Evolutionary conservation across 176 grass and related monocot species (phyloP).

Genomic region (Cymbopogon citratus): DNA sequence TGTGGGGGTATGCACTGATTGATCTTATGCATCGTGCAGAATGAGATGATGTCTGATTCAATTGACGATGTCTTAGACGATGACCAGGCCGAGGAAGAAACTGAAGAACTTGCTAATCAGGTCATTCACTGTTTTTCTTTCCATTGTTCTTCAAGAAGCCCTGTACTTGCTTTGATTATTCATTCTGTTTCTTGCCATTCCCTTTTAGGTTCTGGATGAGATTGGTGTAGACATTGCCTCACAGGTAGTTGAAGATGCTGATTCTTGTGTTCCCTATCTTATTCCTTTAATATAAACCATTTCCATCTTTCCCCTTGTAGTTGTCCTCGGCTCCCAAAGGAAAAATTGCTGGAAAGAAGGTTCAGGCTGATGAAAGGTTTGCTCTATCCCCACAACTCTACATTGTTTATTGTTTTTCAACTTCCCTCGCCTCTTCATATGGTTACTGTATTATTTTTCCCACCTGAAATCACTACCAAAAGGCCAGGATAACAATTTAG

Average conservation of each 20-base stretch:
- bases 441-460: neutral
- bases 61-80: slow-evolving; percentile 71
- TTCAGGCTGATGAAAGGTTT: slow-evolving; percentile 74
- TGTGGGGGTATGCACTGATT: neutral
- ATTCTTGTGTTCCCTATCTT: slow-evolving; percentile 10
- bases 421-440: neutral
- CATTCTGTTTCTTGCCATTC: slow-evolving; percentile 29
- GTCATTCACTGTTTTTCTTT: slow-evolving; percentile 28
- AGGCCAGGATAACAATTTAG: neutral
- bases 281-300: slow-evolving; percentile 2
- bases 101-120: slow-evolving; percentile 86
- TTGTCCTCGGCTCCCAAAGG: slow-evolving; percentile 90
- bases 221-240: slow-evolving; percentile 93
- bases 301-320: slow-evolving; percentile 33
- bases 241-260: slow-evolving; percentile 52
- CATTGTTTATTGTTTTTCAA: slow-evolving; percentile 5
- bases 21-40: slow-evolving; percentile 47
- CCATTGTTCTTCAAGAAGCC: neutral
- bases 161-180: slow-evolving; percentile 14
- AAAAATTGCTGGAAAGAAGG: slow-evolving; percentile 77
- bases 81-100: slow-evolving; percentile 89
- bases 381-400: neutral
- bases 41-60: slow-evolving; percentile 90
- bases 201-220: slow-evolving; percentile 91
- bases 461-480: slow-evolving; percentile 3